phyloP scores from a whole-genome alignment of 768 basidiomycete species.

The Lactifluus echinatus region DNA sequence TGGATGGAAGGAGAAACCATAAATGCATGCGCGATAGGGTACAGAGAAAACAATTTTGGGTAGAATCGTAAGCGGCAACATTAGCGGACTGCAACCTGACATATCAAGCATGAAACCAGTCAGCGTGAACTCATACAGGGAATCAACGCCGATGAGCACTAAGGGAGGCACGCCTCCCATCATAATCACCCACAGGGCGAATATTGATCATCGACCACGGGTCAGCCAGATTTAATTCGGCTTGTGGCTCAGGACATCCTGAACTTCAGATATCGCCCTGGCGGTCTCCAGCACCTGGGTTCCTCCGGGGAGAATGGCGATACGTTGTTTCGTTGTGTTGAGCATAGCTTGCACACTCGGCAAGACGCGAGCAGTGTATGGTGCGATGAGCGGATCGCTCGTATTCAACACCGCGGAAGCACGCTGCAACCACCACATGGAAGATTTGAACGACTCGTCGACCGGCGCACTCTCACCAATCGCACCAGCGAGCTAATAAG shows the following conservation, averaged over 20 bases:
- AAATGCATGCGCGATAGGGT: background rate
- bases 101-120: constrained; percentile 14
- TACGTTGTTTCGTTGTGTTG: constrained; percentile 71
- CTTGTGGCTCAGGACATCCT: constrained; percentile 55
- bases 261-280: constrained; percentile 64
- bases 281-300: constrained; percentile 59
- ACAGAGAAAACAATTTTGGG: background rate
- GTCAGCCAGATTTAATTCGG: constrained; percentile 10
- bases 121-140: constrained; percentile 13
- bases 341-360: constrained; percentile 71
- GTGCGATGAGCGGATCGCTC: constrained; percentile 71
- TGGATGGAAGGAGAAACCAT: background rate
- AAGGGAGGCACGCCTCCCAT: constrained; percentile 11
- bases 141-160: constrained; percentile 14
- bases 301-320: constrained; percentile 68
- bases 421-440: constrained; percentile 84
- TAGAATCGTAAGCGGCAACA: background rate
- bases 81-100: constrained; percentile 17
- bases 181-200: constrained; percentile 10
- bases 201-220: background rate
- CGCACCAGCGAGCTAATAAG: constrained; percentile 60
- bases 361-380: constrained; percentile 74
- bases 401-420: constrained; percentile 62
- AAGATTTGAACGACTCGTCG: constrained; percentile 74
- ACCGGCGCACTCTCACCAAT: constrained; percentile 68